Conservation (phyloP, 192 early-diverging fungal genomes). For the Chytriomyces sp. region DNA sequence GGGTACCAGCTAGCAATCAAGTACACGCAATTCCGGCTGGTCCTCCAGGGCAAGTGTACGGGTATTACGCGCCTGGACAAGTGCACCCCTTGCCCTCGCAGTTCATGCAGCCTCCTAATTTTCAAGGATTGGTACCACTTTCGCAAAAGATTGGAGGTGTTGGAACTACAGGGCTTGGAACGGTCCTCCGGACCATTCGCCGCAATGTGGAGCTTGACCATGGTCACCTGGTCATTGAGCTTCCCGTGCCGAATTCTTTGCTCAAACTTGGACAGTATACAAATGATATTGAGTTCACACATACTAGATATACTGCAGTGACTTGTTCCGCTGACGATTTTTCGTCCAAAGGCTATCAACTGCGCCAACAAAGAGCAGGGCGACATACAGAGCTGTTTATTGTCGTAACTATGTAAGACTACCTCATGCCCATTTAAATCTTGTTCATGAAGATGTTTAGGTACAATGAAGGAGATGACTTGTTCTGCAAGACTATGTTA, state of each 20-base stretch:
- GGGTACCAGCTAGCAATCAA: too few relatives aligned
- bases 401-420: constrained; percentile 78
- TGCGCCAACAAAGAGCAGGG: constrained; percentile 63
- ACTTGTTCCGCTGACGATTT: constrained; percentile 79
- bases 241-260: constrained; percentile 48
- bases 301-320: constrained; percentile 92
- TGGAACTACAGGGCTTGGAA: background rate
- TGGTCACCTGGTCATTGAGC: constrained; percentile 47
- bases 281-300: constrained; percentile 80
- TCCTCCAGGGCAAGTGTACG: too few relatives aligned
- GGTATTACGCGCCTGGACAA: background rate
- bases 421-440: background rate
- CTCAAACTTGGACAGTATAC: constrained; percentile 46
- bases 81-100: background rate
- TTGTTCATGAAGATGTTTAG: constrained; percentile 34
- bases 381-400: constrained; percentile 78
- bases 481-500: constrained; percentile 87
- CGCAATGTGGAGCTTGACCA: constrained; percentile 31
- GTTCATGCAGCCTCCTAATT: background rate
- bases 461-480: constrained; percentile 76
- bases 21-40: too few relatives aligned
- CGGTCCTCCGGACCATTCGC: background rate
- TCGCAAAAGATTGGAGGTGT: background rate
- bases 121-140: background rate
- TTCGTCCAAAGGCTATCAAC: constrained; percentile 67